A percentile compares a stretch with the other conserved stretches of the same genome.
These are phyloP conservation scores for Starmerella bacillaris DNA, from an alignment of 805 yeast species.

Conservation along the genomic window DNA sequence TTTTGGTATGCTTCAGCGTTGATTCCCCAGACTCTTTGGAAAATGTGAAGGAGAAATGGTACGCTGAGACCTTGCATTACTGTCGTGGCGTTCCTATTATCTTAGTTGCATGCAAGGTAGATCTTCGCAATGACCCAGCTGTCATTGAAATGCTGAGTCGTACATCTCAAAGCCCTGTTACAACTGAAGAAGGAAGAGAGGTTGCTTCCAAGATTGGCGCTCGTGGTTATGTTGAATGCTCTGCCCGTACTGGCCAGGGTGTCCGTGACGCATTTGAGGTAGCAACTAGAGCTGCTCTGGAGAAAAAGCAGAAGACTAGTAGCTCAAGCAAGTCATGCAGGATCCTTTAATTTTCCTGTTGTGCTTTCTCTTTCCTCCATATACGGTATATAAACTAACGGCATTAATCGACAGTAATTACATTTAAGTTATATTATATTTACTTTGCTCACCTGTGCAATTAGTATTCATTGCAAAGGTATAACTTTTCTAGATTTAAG, in stretches of 20 bases:
- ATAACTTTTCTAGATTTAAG: no score
- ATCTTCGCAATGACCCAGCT: conserved; percentile 65
- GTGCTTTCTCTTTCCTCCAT: neutral
- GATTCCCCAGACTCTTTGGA: conserved; percentile 84
- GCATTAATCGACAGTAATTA: neutral
- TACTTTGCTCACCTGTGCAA: no score
- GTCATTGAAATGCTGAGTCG: conserved; percentile 59
- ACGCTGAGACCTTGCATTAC: conserved; percentile 80
- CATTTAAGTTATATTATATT: neutral
- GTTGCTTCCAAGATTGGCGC: conserved; percentile 87
- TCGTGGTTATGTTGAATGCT: conserved; percentile 71
- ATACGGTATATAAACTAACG: neutral
- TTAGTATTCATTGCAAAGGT: no score
- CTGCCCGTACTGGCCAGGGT: conserved; percentile 72
- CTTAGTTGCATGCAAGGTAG: conserved; percentile 80
- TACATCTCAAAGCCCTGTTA: conserved; percentile 63
- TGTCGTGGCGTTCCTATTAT: conserved; percentile 89
- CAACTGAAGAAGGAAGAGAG: conserved; percentile 64
- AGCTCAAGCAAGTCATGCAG: conserved; percentile 12
- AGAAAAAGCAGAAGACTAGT: conserved; percentile 17
- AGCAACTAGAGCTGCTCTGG: conserved; percentile 77
- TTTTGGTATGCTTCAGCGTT: conserved; percentile 76
- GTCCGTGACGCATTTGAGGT: conserved; percentile 84
- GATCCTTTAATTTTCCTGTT: conserved; percentile 9
- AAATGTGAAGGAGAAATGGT: conserved; percentile 92